Evolutionary conservation across 2,329 filamentous ascomycete genomes (phyloP).

Genomic region (Trichophyton equinum): DNA sequence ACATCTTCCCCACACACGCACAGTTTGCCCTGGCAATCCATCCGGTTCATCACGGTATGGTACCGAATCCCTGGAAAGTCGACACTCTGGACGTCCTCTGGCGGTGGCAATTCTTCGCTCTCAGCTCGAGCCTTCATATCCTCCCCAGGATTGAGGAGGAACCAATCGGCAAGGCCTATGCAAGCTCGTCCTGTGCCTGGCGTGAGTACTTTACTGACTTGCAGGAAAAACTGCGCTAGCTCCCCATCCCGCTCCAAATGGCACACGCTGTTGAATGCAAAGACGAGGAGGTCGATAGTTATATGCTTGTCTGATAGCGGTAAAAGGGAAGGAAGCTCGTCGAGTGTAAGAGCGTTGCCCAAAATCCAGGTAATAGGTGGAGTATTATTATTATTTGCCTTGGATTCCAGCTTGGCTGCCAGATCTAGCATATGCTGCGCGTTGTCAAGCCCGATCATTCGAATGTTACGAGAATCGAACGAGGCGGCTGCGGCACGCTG

Average conservation of each 20-base stretch:
- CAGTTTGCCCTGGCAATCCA: background rate
- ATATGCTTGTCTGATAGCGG: no score
- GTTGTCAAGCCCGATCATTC: no score
- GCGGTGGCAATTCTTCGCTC: background rate
- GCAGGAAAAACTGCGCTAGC: background rate
- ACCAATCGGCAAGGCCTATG: background rate
- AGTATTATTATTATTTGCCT: no score
- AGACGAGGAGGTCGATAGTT: background rate
- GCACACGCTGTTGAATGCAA: background rate
- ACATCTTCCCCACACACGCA: background rate
- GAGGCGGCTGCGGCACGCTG: no score
- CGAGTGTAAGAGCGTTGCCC: no score
- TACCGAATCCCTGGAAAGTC: background rate
- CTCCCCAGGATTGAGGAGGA: background rate
- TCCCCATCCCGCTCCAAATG: background rate
- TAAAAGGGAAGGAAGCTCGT: no score
- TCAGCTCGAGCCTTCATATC: background rate
- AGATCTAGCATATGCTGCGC: no score
- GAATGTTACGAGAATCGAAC: no score
- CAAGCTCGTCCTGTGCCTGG: background rate
- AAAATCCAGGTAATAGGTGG: no score
- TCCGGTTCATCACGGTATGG: background rate
- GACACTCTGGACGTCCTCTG: background rate
- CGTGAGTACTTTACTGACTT: background rate
- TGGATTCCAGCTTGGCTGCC: no score